Evolutionary conservation across 2,329 filamentous ascomycete genomes (phyloP), one percentile per base, ranked within the genome.

Genomic region (Fusarium pseudoanthophilum): DNA sequence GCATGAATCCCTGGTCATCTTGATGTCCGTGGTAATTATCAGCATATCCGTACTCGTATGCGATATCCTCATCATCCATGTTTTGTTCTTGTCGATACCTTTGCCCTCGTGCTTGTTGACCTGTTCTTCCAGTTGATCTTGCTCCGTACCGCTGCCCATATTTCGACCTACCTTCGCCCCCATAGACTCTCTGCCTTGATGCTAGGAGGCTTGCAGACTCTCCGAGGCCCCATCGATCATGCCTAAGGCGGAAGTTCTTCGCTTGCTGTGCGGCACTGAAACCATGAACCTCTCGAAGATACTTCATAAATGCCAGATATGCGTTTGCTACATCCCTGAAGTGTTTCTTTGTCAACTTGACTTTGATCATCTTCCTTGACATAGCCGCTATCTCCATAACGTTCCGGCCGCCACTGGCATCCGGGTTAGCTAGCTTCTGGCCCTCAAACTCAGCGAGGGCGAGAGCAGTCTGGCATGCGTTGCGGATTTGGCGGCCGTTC

Each of bases 391-490:
- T 1, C 6, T 60, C 21, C 34, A 60, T 60, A 5, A 60, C 21
- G 28, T n/a, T 52, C 0, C 34, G 32, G 0, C 26, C 57, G 1
- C 34, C 57, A 2, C 15, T 37, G 0, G 21, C 43, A 0, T 0
- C 11, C 5, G 57, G 57, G 1, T 60, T 52, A 0, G 43, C 57
- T 4, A 40, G 7, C 26, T 60, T 60, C 2, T 60, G 45, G 8
- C 26, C 57, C 16, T 60, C 57, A 3, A 60, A 60, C 1, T 32
- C 39, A 5, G 61, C 61, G 0, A 64, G 43, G 0, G 45, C 45
- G 0, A 40, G 4, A 0, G 61, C 43, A 0, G 51, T 61, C 1
- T 64, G 36, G 0, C 40, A 60, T 0, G 45, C 61, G 1, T 64
- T 64, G 0, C 37, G 61, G 18, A 64, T 64, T 1, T 64, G 56